These are phyloP conservation scores for Auricularia sp. DNA, from an alignment of 768 basidiomycete species.

Conservation along the genomic window DNA sequence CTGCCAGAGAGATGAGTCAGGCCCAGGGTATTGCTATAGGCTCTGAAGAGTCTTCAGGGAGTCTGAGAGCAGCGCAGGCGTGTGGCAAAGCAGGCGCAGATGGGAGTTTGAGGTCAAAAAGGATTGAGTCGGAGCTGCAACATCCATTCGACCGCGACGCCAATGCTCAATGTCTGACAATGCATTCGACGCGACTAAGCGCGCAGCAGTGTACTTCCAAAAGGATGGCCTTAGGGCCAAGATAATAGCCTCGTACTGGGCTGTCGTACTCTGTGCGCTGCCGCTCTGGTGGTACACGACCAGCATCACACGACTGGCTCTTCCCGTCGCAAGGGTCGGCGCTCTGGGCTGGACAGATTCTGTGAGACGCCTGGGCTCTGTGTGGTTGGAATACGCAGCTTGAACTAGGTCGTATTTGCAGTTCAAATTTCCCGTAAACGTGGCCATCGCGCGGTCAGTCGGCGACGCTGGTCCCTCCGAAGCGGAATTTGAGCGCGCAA, in stretches of 20 bases:
- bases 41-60: no score
- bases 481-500: neutral
- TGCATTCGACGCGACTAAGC: neutral
- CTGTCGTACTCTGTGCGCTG: constrained; percentile 60
- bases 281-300: constrained; percentile 95
- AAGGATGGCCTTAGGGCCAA: constrained; percentile 31
- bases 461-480: neutral
- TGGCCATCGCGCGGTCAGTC: neutral
- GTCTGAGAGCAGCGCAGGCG: no score
- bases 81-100: neutral
- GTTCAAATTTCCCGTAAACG: neutral
- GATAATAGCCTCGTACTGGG: constrained; percentile 71
- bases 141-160: neutral
- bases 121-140: neutral
- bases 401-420: neutral
- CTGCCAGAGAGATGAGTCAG: no score
- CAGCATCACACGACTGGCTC: constrained; percentile 69
- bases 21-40: no score
- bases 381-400: neutral
- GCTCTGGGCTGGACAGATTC: constrained; percentile 27
- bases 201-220: constrained; percentile 6
- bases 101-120: neutral
- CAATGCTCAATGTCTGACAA: neutral
- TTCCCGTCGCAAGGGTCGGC: constrained; percentile 54
- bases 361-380: neutral